Conservation (phyloP, 208 protist genomes). For the Wallacemonas sp. region DNA sequence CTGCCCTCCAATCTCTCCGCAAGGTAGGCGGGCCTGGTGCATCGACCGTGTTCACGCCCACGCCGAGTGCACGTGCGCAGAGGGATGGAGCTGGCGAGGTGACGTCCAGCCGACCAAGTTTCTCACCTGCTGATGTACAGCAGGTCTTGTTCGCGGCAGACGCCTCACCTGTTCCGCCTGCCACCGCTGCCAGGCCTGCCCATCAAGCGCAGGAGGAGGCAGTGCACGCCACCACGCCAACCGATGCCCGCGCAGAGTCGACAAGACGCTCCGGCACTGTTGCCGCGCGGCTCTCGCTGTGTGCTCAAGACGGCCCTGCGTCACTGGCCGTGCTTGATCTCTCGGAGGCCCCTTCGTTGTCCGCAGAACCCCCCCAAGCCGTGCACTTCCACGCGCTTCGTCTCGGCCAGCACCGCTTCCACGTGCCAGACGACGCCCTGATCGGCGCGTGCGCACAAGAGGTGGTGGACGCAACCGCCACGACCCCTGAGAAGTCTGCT, state of each 20-base stretch:
- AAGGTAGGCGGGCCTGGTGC: no score
- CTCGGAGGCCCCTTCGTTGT: not conserved
- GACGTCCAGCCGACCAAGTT: not conserved
- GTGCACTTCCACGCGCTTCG: conserved; percentile 27
- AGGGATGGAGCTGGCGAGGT: not conserved
- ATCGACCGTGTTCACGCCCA: no score
- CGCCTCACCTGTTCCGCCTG: not conserved
- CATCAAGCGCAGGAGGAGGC: not conserved
- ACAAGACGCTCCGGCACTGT: conserved; percentile 23
- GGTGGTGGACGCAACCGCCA: not conserved
- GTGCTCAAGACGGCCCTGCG: not conserved
- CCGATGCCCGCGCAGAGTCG: not conserved
- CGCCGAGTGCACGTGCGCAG: conserved; percentile 13
- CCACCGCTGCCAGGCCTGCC: not conserved
- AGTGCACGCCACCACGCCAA: not conserved
- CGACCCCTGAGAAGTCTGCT: not conserved
- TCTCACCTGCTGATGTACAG: not conserved
- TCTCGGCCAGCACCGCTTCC: conserved; percentile 27
- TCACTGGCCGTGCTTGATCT: conserved; percentile 7
- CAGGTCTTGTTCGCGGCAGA: not conserved
- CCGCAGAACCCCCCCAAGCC: not conserved
- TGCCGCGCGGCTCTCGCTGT: conserved; percentile 8
- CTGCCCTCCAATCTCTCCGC: conserved; percentile 36
- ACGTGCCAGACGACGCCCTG: conserved; percentile 15
- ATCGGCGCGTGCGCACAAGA: conserved; percentile 10